A percentile compares a stretch with the other conserved stretches of the same genome.
These are phyloP conservation scores for Lignosus rhinocerotis DNA, from an alignment of 1,284 basidiomycete species.

Conservation along the genomic window DNA sequence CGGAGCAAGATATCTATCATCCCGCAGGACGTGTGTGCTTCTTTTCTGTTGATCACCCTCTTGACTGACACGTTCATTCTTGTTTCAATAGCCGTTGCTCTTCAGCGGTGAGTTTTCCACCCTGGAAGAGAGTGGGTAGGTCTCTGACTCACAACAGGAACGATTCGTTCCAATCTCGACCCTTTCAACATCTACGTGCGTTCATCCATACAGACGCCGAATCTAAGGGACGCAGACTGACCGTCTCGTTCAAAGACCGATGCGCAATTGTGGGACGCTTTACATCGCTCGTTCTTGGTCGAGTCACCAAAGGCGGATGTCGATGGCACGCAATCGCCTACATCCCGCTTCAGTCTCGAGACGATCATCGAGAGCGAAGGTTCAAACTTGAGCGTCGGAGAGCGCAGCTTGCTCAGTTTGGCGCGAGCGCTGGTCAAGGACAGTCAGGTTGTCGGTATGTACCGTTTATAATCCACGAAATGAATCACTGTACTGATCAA, in stretches of 20 bases:
- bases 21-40: constrained; percentile 70
- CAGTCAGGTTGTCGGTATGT: constrained; percentile 40
- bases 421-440: constrained; percentile 36
- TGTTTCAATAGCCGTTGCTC: constrained; percentile 20
- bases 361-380: constrained; percentile 86
- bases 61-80: background rate
- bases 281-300: constrained; percentile 78
- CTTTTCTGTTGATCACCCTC: background rate
- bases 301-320: constrained; percentile 35
- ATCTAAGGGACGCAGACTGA: background rate
- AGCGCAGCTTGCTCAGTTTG: constrained; percentile 39
- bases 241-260: constrained; percentile 60
- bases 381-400: constrained; percentile 75
- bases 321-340: constrained; percentile 29
- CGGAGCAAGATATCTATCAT: constrained; percentile 79
- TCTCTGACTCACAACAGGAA: constrained; percentile 11
- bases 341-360: constrained; percentile 63
- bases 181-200: constrained; percentile 30
- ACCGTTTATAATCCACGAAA: background rate
- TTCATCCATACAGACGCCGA: background rate
- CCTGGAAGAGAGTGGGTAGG: background rate
- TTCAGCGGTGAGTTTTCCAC: constrained; percentile 23
- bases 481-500: background rate
- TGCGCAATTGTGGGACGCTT: constrained; percentile 78
- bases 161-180: constrained; percentile 29